Percentiles rank a stretch among this genome's conserved stretches.
Evolutionary conservation across 2,329 filamentous ascomycete genomes (phyloP).

Genomic region (Erysiphe neolycopersici): DNA sequence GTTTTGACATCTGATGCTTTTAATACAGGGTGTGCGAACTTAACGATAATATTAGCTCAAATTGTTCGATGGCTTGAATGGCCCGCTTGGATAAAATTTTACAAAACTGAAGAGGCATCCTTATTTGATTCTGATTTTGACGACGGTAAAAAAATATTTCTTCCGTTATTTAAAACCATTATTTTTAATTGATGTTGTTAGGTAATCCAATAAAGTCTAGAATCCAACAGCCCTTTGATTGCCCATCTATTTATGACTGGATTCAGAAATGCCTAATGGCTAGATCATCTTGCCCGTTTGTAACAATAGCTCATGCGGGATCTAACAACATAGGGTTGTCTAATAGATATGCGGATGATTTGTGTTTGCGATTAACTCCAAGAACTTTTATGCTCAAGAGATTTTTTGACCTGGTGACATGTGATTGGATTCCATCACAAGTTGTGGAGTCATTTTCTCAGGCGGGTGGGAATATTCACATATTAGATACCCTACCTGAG

Average conservation of each 20-base stretch:
- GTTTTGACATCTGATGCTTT: constrained; percentile 25
- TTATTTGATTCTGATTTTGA: constrained; percentile 29
- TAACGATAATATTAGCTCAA: constrained; percentile 57
- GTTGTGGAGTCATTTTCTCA: constrained; percentile 50
- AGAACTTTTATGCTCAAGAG: constrained; percentile 43
- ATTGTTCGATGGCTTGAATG: constrained; percentile 64
- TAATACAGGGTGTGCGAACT: constrained; percentile 18
- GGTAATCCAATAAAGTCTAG: constrained; percentile 4
- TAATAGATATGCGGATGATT: constrained; percentile 3
- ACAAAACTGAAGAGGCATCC: constrained; percentile 28
- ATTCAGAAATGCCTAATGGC: constrained; percentile 17
- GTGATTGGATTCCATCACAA: constrained; percentile 25
- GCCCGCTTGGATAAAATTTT: constrained; percentile 32
- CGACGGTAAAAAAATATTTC: constrained; percentile 16
- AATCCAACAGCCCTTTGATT: constrained; percentile 23
- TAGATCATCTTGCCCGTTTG: constrained; percentile 16
- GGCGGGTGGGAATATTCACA: constrained; percentile 34
- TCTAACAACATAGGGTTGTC: constrained; percentile 9
- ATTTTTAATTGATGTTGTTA: neutral
- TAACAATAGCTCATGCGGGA: constrained; percentile 23
- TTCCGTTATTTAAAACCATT: neutral
- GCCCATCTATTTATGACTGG: constrained; percentile 32
- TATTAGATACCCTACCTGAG: constrained; percentile 67
- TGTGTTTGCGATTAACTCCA: constrained; percentile 20
- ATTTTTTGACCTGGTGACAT: constrained; percentile 32